Percentiles rank a stretch among this genome's conserved stretches.
Evolutionary conservation across 2,329 filamentous ascomycete genomes (phyloP).

Genomic region (Reticulascus tulasneorum): DNA sequence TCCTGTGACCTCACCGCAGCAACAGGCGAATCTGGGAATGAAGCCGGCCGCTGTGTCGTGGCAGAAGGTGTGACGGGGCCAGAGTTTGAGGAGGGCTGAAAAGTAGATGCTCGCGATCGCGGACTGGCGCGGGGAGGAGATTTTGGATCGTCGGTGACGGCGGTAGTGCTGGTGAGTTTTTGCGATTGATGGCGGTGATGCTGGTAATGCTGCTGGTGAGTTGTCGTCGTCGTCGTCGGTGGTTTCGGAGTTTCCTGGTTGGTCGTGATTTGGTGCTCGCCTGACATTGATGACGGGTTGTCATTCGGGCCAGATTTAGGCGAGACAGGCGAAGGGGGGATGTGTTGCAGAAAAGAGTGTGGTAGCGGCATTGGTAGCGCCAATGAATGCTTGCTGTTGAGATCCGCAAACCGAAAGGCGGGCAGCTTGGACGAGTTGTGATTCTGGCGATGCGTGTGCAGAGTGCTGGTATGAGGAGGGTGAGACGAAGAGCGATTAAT

Average conservation of each 20-base stretch:
- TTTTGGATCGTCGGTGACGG: slow-evolving; percentile 6
- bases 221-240: slow-evolving; percentile 4
- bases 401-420: slow-evolving; percentile 50
- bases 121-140: slow-evolving; percentile 15
- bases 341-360: slow-evolving; percentile 27
- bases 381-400: slow-evolving; percentile 33
- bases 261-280: too few species aligned
- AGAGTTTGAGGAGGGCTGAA: slow-evolving; percentile 26
- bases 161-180: slow-evolving; percentile 3
- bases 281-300: too few species aligned
- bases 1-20: too few species aligned
- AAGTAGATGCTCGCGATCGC: slow-evolving; percentile 31
- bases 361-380: slow-evolving; percentile 19
- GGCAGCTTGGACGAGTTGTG: slow-evolving; percentile 54
- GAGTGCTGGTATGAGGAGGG: slow-evolving; percentile 20
- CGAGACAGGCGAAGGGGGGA: slow-evolving; percentile 37
- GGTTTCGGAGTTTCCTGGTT: too few species aligned
- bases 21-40: slow-evolving; percentile 29
- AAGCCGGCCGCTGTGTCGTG: slow-evolving; percentile 29
- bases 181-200: slow-evolving; percentile 2
- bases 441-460: slow-evolving; percentile 47
- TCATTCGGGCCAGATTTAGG: slow-evolving; percentile 23
- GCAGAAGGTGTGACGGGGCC: slow-evolving; percentile 14
- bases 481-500: too few species aligned
- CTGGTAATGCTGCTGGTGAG: not conserved